phyloP scores from a whole-genome alignment of 228 moss, liverwort and hornwort genomes.

The Sphagnum fallax region DNA sequence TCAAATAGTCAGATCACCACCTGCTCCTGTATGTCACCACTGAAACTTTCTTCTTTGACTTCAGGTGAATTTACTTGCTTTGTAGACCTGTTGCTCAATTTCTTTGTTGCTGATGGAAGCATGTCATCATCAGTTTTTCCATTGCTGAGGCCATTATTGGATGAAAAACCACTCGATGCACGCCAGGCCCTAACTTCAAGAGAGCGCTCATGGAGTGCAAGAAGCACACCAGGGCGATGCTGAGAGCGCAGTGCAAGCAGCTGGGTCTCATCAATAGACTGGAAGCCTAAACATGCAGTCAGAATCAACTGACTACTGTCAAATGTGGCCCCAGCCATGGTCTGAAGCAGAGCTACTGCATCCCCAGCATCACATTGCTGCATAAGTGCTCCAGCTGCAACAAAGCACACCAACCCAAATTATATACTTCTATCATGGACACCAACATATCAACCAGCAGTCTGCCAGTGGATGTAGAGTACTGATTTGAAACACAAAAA shows the following conservation, averaged over 20 bases:
- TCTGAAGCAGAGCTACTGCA: slow-evolving; percentile 66
- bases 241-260: slow-evolving; percentile 45
- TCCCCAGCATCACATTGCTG: slow-evolving; percentile 69
- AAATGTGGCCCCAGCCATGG: slow-evolving; percentile 86
- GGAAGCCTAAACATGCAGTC: slow-evolving; percentile 78
- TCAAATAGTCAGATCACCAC: slow-evolving; percentile 10
- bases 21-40: slow-evolving; percentile 49
- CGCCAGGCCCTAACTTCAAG: slow-evolving; percentile 60
- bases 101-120: neutral
- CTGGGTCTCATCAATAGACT: slow-evolving; percentile 42
- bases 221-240: slow-evolving; percentile 70
- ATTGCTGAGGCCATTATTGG: slow-evolving; percentile 11
- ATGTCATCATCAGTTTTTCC: slow-evolving; percentile 24
- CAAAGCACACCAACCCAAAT: neutral
- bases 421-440: no score
- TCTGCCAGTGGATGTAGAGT: neutral
- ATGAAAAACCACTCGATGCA: slow-evolving; percentile 24
- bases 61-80: no score
- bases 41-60: slow-evolving; percentile 11
- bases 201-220: slow-evolving; percentile 63
- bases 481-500: neutral
- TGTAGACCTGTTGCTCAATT: no score
- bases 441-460: no score
- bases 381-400: slow-evolving; percentile 37
- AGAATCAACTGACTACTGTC: slow-evolving; percentile 85